Percentiles rank a stretch among this genome's conserved stretches.
Evolutionary conservation across 805 yeast species (phyloP).

Genomic region (Kazachstania bromeliacearum): DNA sequence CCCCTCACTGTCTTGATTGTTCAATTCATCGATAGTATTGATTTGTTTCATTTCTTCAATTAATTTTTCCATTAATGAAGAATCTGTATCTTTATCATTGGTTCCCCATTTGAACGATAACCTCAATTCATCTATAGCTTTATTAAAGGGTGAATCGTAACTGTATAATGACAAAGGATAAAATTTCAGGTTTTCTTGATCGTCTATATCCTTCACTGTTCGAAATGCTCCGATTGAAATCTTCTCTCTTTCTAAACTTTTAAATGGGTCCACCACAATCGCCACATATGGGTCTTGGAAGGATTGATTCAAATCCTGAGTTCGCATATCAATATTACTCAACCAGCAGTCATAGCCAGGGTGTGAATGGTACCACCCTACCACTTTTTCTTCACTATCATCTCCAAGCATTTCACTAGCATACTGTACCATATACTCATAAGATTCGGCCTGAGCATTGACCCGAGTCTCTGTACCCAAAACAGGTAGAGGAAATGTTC

Average conservation of each 20-base stretch:
- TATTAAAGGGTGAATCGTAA: conserved; percentile 18
- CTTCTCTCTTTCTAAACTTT: conserved; percentile 49
- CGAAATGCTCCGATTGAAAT: conserved; percentile 87
- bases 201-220: conserved; percentile 41
- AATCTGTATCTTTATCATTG: not conserved
- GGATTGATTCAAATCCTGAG: conserved; percentile 75
- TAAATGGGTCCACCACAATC: conserved; percentile 75
- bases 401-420: conserved; percentile 40
- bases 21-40: conserved; percentile 11
- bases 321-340: conserved; percentile 85
- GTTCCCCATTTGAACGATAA: conserved; percentile 6
- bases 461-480: conserved; percentile 95
- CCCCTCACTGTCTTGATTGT: not conserved
- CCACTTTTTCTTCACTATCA: conserved; percentile 49
- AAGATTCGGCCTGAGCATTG: conserved; percentile 87
- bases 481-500: conserved; percentile 81
- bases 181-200: conserved; percentile 8
- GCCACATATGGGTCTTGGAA: conserved; percentile 91
- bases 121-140: conserved; percentile 7
- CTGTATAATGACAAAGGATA: conserved; percentile 18
- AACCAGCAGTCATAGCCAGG: conserved; percentile 98
- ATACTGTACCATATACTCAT: conserved; percentile 89
- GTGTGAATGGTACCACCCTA: conserved; percentile 99
- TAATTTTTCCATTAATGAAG: conserved; percentile 10
- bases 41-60: conserved; percentile 21